Evolutionary conservation across 75 land plant species (phyloP).

Genomic region (Pinus tabuliformis): DNA sequence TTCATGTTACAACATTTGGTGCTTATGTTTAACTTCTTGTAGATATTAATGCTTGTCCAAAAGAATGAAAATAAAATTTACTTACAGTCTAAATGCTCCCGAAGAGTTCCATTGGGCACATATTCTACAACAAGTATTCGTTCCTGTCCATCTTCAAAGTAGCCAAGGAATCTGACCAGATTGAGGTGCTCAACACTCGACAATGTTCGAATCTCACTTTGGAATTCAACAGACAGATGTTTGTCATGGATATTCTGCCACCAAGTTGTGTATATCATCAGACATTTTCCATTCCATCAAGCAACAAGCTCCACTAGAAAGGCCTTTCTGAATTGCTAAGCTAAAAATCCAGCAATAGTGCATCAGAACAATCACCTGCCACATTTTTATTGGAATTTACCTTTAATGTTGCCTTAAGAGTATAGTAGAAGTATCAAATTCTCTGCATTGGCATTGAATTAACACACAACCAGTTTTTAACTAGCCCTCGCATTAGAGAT

Average conservation of each 20-base stretch:
- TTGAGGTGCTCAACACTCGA: constrained; percentile 72
- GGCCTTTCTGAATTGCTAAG: not conserved
- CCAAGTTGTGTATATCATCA: not conserved
- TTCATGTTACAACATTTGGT: not conserved
- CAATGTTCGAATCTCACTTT: constrained; percentile 69
- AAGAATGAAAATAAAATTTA: not conserved
- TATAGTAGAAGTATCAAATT: not conserved
- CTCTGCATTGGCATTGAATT: not conserved
- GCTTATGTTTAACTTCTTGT: not conserved
- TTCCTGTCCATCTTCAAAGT: constrained; percentile 67
- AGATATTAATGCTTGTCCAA: not conserved
- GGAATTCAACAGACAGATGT: constrained; percentile 59
- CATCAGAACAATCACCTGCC: too few species aligned
- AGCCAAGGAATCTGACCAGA: constrained; percentile 79
- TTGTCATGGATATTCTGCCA: constrained; percentile 70
- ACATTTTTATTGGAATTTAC: not conserved
- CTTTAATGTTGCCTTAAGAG: not conserved
- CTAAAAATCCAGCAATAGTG: not conserved
- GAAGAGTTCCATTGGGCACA: constrained; percentile 93
- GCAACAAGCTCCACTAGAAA: not conserved
- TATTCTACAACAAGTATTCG: constrained; percentile 83
- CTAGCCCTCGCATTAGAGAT: not conserved
- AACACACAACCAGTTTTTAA: not conserved
- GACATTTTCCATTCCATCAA: not conserved
- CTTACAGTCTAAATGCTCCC: constrained; percentile 93